These are phyloP conservation scores for Triadica sebifera DNA, from an alignment of 345 rosid genomes.

Conservation along the genomic window DNA sequence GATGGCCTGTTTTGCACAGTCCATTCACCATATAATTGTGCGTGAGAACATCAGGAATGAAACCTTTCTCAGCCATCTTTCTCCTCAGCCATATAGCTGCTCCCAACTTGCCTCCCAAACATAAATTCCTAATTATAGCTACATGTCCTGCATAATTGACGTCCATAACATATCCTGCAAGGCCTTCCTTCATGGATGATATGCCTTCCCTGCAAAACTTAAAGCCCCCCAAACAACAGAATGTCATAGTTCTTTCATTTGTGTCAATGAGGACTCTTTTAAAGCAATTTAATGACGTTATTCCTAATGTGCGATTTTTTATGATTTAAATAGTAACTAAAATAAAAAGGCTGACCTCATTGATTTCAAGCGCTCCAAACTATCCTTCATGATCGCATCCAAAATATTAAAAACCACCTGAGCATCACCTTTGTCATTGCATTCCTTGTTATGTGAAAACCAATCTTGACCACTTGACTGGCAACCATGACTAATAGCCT, in stretches of 20 bases:
- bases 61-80: conserved; percentile 49
- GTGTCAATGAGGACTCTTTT: neutral
- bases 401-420: conserved; percentile 47
- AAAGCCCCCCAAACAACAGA: conserved; percentile 7
- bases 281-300: neutral
- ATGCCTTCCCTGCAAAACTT: conserved; percentile 53
- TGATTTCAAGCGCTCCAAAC: conserved; percentile 60
- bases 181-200: conserved; percentile 25
- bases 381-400: conserved; percentile 59
- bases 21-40: conserved; percentile 68
- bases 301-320: no score
- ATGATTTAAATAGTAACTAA: neutral
- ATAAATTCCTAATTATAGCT: conserved; percentile 47
- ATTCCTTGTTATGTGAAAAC: conserved; percentile 33
- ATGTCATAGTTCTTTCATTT: neutral
- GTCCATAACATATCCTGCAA: conserved; percentile 18
- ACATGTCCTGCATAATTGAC: conserved; percentile 30
- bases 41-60: conserved; percentile 52
- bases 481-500: conserved; percentile 15
- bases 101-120: conserved; percentile 60
- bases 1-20: conserved; percentile 47
- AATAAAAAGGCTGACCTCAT: conserved; percentile 47
- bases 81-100: conserved; percentile 59
- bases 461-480: conserved; percentile 28
- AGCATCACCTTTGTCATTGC: conserved; percentile 37